Evolutionary conservation across 257 asterid species (phyloP), one percentile per base, ranked within the genome.

Genomic region (Solanum clarkiae): DNA sequence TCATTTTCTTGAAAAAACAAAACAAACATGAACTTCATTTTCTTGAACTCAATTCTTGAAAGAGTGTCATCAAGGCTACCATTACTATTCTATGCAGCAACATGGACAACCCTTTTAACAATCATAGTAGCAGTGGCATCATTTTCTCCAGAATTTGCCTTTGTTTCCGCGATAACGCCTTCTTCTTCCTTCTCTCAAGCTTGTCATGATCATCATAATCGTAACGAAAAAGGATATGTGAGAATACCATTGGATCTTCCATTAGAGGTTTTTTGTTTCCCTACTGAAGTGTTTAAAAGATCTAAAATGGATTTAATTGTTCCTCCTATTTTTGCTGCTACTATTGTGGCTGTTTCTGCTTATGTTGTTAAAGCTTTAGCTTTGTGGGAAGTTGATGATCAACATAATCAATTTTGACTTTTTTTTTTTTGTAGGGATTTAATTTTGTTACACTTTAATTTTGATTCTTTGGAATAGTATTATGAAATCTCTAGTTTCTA

Each of bases 291-390:
- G n/a, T 91, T 95, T 71, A 90, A 75, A 80, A 89, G 93, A 84
- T 93, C 98, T 20, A 81, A 83, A 57, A 55, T 92, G 36, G 98
- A 95, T 70, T 29, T 93, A 54, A 13, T 95, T 8, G 97, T 95
- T 14, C 99, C 99, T 29, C 98, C 98, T 8, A 86, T 95, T 55
- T 95, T 95, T 16, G 98, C 99, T 0, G 98, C 96, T 0, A 81
- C 90, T 4, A 84, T 95, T 65, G 99, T 95, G 0, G 93, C 92
- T 74, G 86, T 85, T 75, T 92, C 97, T 56, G 98, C 98, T 49
- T 92, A 89, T 54, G 90, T 90, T 53, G 92, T 95, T 66, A 93
- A 88, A 85, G 99, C 95, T 56, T 51, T 94, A 74, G 97, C 95
- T 24, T 88, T 96, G 60, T 90, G 97, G 94, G 98, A 96, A 84